Base-by-base conservation (phyloP, 2,329 filamentous ascomycete species). In the Colletotrichum navitas region DNA sequence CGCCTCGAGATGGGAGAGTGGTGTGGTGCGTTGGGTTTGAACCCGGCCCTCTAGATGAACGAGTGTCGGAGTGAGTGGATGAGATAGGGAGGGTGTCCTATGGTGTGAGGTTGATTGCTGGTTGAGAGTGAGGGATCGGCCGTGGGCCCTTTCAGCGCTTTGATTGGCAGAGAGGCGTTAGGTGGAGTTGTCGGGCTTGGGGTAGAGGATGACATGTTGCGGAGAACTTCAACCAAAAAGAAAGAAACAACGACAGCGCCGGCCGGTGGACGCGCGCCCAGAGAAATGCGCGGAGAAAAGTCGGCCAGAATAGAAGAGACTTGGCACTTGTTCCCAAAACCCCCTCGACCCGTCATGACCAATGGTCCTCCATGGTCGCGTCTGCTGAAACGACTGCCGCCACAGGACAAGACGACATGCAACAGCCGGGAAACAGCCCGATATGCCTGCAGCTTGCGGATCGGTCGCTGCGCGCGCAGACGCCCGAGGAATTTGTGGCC, bases 351-450 rank as follows among this genome's bases (percentile, higher is more conserved):
- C n/a, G 14, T 60, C 43, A 26, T n/a, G 29, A 8, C 60, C 45
- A 47, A 47, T n/a, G 21, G 10, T 11, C 21, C 43, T 10, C 45
- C 8, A 32, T 52, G 21, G 32, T 10, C 11, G 16, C 21, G 21
- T 43, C 41, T 34, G 43, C 43, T 66, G 68, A 71, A 71, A 71
- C 68, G 59, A 18, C 34, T 47, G 39, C 45, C 58, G 68, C 65
- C 45, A 47, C 68, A 71, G 52, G 54, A 68, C 41, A 52, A 39
- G 68, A 68, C 68, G 68, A 71, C 52, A 68, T 39, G 58, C 51
- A 58, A 63, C 58, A 24, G 21, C 26, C 16, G 58, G 68, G 34
- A n/a, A 12, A 52, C 21, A 21, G 43, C 47, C 43, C 58, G 43
- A 26, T 61, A 36, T 61, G 58, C 7, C 41, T 39, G 32, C 24